Evolutionary conservation across 495 filamentous ascomycete species (phyloP).

Genomic region (Penicillium coprophilum): DNA sequence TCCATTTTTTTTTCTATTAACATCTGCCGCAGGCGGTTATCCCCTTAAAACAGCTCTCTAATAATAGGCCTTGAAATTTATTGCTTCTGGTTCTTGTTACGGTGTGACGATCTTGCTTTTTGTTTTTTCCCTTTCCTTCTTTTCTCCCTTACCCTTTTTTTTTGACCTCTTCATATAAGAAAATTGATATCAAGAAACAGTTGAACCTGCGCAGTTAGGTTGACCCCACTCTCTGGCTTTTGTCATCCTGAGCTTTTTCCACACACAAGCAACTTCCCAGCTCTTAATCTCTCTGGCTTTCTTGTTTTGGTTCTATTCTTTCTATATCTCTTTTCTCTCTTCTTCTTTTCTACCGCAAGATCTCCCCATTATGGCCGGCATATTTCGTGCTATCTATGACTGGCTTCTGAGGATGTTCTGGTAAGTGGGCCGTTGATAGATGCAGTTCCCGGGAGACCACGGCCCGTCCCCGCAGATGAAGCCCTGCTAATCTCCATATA

Average conservation of each 20-base stretch:
- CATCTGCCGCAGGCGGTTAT: neutral
- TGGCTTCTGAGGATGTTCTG: slow-evolving; percentile 97
- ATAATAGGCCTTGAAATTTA: slow-evolving; percentile 1
- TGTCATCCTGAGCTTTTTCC: slow-evolving; percentile 10
- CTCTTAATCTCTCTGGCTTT: slow-evolving; percentile 5
- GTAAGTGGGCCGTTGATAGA: slow-evolving; percentile 61
- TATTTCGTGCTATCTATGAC: slow-evolving; percentile 96
- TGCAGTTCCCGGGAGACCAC: slow-evolving; percentile 22
- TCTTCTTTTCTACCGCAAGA: neutral
- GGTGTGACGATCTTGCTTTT: neutral
- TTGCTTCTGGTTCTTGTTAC: neutral
- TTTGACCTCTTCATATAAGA: neutral
- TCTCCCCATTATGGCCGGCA: slow-evolving; percentile 64
- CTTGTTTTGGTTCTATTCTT: neutral
- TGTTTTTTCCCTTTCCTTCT: slow-evolving; percentile 9
- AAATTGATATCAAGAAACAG: neutral
- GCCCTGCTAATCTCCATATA: slow-evolving; percentile 39
- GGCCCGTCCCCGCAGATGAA: slow-evolving; percentile 42
- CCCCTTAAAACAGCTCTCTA: slow-evolving; percentile 3
- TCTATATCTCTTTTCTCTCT: slow-evolving; percentile 3
- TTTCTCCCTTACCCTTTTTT: slow-evolving; percentile 11
- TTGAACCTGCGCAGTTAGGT: neutral
- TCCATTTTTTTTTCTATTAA: slow-evolving; percentile 4
- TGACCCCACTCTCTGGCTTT: slow-evolving; percentile 12
- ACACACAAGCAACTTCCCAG: slow-evolving; percentile 8